These are phyloP conservation scores for Begonia loranthoides DNA, from an alignment of 306 rosid genomes.

Conservation along the genomic window DNA sequence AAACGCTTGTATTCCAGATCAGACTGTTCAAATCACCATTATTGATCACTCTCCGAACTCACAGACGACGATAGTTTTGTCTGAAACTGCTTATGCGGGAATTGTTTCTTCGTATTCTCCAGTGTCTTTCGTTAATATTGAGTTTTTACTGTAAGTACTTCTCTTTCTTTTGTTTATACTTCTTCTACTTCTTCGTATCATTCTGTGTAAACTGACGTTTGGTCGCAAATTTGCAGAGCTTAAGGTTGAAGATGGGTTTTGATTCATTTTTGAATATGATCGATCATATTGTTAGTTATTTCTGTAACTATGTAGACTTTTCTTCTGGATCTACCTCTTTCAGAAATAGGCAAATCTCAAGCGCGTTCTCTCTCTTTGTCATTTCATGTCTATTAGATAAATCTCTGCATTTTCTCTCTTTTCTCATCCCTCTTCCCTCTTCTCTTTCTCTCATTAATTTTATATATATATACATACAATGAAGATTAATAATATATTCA, in stretches of 20 bases:
- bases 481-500: no score
- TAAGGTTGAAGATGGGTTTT: background rate
- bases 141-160: constrained; percentile 49
- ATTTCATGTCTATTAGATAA: no score
- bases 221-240: background rate
- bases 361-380: no score
- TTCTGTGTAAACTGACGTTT: background rate
- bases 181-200: background rate
- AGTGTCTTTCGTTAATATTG: constrained; percentile 26
- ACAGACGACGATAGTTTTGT: constrained; percentile 38
- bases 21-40: constrained; percentile 45
- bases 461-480: no score
- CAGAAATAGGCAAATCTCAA: no score
- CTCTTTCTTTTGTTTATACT: background rate
- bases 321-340: no score
- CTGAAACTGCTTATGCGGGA: constrained; percentile 37
- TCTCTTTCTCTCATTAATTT: no score
- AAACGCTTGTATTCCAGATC: constrained; percentile 32
- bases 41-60: constrained; percentile 17
- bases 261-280: no score
- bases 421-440: no score
- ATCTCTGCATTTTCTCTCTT: no score
- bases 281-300: no score
- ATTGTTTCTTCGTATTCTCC: constrained; percentile 32
- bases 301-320: no score